Conservation (phyloP, 164 flowering plant genomes). For the Liriodendron chinense region DNA sequence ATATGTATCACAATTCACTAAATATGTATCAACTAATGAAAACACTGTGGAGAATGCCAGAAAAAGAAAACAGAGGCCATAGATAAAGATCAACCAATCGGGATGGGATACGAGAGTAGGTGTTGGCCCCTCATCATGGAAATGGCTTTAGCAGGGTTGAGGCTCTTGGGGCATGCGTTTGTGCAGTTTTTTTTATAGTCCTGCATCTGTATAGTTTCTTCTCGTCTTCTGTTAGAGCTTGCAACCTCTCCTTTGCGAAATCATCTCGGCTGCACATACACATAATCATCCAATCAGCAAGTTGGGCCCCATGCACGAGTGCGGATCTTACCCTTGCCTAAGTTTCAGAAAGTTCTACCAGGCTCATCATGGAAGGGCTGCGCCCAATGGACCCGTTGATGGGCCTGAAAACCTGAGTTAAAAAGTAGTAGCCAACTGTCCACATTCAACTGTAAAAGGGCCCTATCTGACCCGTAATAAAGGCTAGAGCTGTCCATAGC, state of each 20-base stretch:
- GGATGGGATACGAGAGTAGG: conserved; percentile 4
- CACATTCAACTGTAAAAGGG: no score
- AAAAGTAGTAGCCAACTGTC: no score
- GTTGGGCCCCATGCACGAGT: no score
- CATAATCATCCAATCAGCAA: neutral
- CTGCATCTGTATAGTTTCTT: conserved; percentile 59
- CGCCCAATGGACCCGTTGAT: no score
- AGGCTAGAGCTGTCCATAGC: no score
- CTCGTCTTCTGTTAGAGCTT: conserved; percentile 55
- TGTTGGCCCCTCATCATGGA: conserved; percentile 52
- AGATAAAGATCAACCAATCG: neutral
- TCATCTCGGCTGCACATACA: conserved; percentile 57
- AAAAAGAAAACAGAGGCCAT: neutral
- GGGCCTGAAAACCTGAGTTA: no score
- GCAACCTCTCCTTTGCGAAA: conserved; percentile 47
- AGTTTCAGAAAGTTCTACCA: no score
- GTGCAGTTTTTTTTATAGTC: conserved; percentile 68
- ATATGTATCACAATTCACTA: no score
- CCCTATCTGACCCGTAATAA: no score
- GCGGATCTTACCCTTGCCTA: no score
- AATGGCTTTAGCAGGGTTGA: conserved; percentile 65
- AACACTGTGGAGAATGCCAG: neutral
- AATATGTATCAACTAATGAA: neutral
- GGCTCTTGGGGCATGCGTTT: conserved; percentile 63
- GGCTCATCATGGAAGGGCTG: no score